Evolutionary conservation across 805 yeast genomes (phyloP).

Genomic region (Saccharomycopsis oosterbeekiorum): DNA sequence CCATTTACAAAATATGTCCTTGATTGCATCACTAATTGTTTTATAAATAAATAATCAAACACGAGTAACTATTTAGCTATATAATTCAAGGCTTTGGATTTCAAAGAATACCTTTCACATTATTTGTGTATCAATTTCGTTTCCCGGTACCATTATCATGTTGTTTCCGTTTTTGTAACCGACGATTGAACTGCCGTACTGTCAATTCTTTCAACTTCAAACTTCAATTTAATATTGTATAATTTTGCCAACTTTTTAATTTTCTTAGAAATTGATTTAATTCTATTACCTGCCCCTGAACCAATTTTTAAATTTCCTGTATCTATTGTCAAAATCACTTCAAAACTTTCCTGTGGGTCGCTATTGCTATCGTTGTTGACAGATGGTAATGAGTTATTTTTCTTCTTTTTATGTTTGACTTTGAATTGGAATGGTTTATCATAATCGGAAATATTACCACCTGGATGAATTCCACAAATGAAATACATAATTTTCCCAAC

Average conservation of each 20-base stretch:
- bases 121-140: background rate
- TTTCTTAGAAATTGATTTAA: slow-evolving; percentile 15
- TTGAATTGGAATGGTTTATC: slow-evolving; percentile 20
- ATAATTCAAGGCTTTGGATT: no score
- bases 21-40: no score
- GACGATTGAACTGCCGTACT: background rate
- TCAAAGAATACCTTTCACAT: no score
- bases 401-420: slow-evolving; percentile 12
- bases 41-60: no score
- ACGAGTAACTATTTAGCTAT: no score
- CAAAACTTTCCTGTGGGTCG: slow-evolving; percentile 6
- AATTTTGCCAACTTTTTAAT: slow-evolving; percentile 15
- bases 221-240: slow-evolving; percentile 17
- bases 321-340: slow-evolving; percentile 12
- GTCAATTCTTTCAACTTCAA: slow-evolving; percentile 7
- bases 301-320: slow-evolving; percentile 16
- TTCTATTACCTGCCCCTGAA: slow-evolving; percentile 18
- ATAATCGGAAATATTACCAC: slow-evolving; percentile 62
- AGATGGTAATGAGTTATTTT: background rate
- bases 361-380: background rate
- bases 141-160: background rate
- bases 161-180: background rate
- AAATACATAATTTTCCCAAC: slow-evolving; percentile 68
- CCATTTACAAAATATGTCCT: no score
- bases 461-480: slow-evolving; percentile 73